Evolutionary conservation across 495 filamentous ascomycete genomes (phyloP), one percentile per base, ranked within the genome.

Genomic region (Thermochaetoides thermophila): DNA sequence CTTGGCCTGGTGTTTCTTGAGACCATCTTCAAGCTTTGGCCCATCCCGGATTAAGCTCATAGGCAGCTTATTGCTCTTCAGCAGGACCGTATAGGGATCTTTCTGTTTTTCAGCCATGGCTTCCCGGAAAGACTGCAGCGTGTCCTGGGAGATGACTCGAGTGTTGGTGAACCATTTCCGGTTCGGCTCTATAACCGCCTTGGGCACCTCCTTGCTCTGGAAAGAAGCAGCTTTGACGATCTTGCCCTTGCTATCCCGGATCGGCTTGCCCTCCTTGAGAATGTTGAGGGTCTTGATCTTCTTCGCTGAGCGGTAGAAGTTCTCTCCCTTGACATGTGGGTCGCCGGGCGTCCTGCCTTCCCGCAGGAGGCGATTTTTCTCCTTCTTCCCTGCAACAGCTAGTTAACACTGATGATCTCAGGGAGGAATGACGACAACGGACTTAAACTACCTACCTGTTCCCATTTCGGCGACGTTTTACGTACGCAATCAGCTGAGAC

Each of bases 1-100:
- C 63, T 97, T 97, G 16, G 89, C 85, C 49, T 78, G 68, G 56
- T 96, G 87, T 49, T 92, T 76, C 60, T 93, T 92, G 28, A 89
- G 45, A 0, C 85, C 86, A 51, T 89, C 85, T 53, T 74, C 64
- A 49, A 86, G 60, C 31, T 44, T 40, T 8, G 42, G 36, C 5
- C 45, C 53, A 28, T 59, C 56, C 5, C 54, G 48, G 18, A 59
- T 59, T 33, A 59, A 36, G 31, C 44, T 52, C 44, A 59, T 48
- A 25, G 56, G 56, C 4, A 59, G 52, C 45, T 96, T 96, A 56
- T 96, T 96, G 31, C 76, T 78, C 63, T 93, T 94, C 20, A 97
- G 61, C 7, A 96, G 72, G 29, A 92, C 85, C 34, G 79, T 42
- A 58, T 94, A 93, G 1, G 91, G 91, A 51, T 97, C 87, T 14